Percentiles rank a stretch among this genome's conserved stretches.
Evolutionary conservation across 2,329 filamentous ascomycete genomes (phyloP).

Genomic region (Verticillium nubilum): DNA sequence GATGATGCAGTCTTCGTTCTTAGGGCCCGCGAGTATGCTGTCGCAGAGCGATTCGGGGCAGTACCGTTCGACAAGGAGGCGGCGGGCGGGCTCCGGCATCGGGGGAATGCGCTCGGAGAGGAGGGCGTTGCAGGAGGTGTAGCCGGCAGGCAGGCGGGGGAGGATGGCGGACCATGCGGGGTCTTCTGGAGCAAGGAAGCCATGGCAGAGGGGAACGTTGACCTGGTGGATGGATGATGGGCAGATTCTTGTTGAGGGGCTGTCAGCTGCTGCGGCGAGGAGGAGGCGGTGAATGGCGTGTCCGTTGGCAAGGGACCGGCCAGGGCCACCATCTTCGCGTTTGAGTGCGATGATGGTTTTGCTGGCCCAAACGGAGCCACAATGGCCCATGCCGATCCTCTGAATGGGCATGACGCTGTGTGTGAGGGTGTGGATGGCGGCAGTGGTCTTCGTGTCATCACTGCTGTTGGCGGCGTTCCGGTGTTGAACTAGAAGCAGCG

Average conservation of each 20-base stretch:
- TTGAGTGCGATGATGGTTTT: constrained; percentile 5
- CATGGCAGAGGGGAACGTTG: background rate
- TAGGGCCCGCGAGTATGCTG: constrained; percentile 13
- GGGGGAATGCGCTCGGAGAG: constrained; percentile 23
- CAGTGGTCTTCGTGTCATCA: too few relatives aligned
- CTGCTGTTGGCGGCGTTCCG: too few relatives aligned
- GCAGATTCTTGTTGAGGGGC: background rate
- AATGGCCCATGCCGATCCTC: constrained; percentile 4
- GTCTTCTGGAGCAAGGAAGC: background rate
- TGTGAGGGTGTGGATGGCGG: too few relatives aligned
- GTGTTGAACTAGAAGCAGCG: too few relatives aligned
- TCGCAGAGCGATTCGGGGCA: constrained; percentile 1
- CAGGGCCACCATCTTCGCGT: constrained; percentile 11
- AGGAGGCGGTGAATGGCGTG: constrained; percentile 6
- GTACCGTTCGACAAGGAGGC: constrained; percentile 14
- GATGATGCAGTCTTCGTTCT: constrained; percentile 41
- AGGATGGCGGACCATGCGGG: constrained; percentile 13
- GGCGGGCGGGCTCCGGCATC: constrained; percentile 7
- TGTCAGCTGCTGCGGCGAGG: background rate
- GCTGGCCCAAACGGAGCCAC: constrained; percentile 6
- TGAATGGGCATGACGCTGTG: too few relatives aligned
- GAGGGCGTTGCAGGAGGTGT: constrained; percentile 18
- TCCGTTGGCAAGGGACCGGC: constrained; percentile 12
- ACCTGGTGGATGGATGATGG: background rate
- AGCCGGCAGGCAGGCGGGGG: constrained; percentile 12